Conservation (phyloP, 106 monocot genomes). For the Triglochin maritima region DNA sequence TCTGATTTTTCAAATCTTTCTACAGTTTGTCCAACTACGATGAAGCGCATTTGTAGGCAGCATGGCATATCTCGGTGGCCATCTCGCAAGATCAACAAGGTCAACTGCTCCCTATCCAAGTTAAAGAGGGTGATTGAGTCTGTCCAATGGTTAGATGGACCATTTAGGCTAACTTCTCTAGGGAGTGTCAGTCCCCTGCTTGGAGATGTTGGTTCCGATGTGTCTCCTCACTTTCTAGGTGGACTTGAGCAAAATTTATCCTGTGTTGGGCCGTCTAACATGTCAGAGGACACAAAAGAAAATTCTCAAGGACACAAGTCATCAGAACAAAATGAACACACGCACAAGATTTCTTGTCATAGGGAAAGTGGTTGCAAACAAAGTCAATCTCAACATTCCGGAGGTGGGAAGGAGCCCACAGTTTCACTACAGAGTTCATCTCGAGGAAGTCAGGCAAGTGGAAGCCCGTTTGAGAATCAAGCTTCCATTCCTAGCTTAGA, state of each 20-base stretch:
- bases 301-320: slow-evolving; percentile 7
- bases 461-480: slow-evolving; percentile 3
- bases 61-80: slow-evolving; percentile 23
- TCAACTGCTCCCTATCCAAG: slow-evolving; percentile 19
- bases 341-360: background rate
- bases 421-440: slow-evolving; percentile 38
- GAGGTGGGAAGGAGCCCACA: slow-evolving; percentile 21
- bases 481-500: slow-evolving; percentile 6
- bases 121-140: slow-evolving; percentile 17
- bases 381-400: slow-evolving; percentile 16
- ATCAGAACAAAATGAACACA: slow-evolving; percentile 4
- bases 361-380: slow-evolving; percentile 5
- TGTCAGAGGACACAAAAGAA: background rate
- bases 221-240: slow-evolving; percentile 17
- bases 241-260: slow-evolving; percentile 9
- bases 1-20: too few species aligned
- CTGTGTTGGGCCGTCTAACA: background rate
- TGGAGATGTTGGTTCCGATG: slow-evolving; percentile 19
- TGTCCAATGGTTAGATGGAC: slow-evolving; percentile 4
- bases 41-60: slow-evolving; percentile 22
- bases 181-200: slow-evolving; percentile 22
- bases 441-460: slow-evolving; percentile 23
- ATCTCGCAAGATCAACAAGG: slow-evolving; percentile 27
- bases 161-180: slow-evolving; percentile 40
- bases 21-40: slow-evolving; percentile 24